Base-by-base conservation (phyloP, 2,329 filamentous ascomycete genomes). In the Polytolypa hystricis region DNA sequence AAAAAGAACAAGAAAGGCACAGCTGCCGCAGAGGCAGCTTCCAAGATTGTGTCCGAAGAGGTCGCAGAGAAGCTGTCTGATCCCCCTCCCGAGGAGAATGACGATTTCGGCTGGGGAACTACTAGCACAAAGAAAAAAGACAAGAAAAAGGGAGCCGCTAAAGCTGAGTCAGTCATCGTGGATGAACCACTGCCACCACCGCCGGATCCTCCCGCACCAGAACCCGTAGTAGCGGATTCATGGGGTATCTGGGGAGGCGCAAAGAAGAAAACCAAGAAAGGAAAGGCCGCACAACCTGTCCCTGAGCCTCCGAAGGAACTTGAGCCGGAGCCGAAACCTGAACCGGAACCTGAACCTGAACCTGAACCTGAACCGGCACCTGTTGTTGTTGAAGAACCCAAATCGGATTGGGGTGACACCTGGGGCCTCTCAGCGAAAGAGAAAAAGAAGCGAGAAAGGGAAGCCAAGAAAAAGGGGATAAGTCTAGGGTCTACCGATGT, bases 1-100 rank as follows among this genome's bases (percentile, higher is more conserved):
- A 69, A 68, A 51, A 71, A 72, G 54, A 62, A 62, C 38, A 67
- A 64, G 43, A 65, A 64, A 33, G 54, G 31, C 42, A 53, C 41
- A 55, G 37, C 58, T 61, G 38, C 54, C 57, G 28, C 50, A 60
- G 32, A 60, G 54, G 41, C 19, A 9, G 52, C 51, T 20, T 50
- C 47, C 7, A 52, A 51, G 4, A 11, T 12, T 14, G 47, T 50
- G 15, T 49, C 56, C 1, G 54, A 58, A 33, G 46, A 51, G 3
- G 47, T 52, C 12, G 44, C 26, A 40, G 56, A 41, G 45, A 51
- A 8, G 54, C 12, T 16, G 4, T 16, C 28, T 14, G 14, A 30
- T 7, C 8, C 7, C 7, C 21, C 21, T 25, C 9, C 26, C 9
- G 25, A 8, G 12, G 17, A 11, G n/a, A 8, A 37, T 8, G 35